Conservation (phyloP, 306 rosid species). For the Castanea sativa region DNA sequence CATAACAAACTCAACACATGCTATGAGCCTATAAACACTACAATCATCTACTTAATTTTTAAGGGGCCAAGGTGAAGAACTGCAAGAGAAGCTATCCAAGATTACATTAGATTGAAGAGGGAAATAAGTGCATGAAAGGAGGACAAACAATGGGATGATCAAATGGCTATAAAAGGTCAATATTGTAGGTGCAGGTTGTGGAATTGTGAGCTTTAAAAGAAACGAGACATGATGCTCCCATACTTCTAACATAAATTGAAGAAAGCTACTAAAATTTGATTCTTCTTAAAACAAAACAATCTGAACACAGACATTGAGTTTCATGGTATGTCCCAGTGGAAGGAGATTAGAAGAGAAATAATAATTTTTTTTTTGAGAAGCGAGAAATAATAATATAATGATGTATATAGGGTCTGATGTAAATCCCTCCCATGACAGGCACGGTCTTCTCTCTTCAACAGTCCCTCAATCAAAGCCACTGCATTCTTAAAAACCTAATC, state of each 20-base stretch:
- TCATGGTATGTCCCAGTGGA: neutral
- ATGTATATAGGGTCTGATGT: neutral
- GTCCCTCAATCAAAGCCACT: too few relatives aligned
- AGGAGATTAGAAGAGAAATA: neutral
- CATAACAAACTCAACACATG: conserved; percentile 91
- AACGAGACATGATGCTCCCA: conserved; percentile 71
- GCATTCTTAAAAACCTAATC: too few relatives aligned
- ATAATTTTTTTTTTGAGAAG: too few relatives aligned
- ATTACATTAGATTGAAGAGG: conserved; percentile 84
- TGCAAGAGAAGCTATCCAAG: conserved; percentile 49
- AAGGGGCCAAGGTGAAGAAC: conserved; percentile 45
- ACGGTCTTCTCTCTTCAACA: too few relatives aligned
- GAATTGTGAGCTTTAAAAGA: conserved; percentile 78
- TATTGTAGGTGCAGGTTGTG: conserved; percentile 84
- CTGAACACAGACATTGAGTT: neutral
- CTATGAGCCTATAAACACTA: conserved; percentile 43
- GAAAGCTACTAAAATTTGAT: neutral
- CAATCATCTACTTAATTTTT: conserved; percentile 60
- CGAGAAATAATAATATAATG: neutral
- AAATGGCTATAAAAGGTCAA: conserved; percentile 63
- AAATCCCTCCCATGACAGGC: too few relatives aligned
- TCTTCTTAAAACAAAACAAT: neutral
- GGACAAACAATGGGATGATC: conserved; percentile 72
- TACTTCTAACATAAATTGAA: conserved; percentile 45
- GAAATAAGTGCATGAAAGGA: neutral